These are phyloP conservation scores for Acer campestre DNA, from an alignment of 345 rosid genomes.

Conservation along the genomic window DNA sequence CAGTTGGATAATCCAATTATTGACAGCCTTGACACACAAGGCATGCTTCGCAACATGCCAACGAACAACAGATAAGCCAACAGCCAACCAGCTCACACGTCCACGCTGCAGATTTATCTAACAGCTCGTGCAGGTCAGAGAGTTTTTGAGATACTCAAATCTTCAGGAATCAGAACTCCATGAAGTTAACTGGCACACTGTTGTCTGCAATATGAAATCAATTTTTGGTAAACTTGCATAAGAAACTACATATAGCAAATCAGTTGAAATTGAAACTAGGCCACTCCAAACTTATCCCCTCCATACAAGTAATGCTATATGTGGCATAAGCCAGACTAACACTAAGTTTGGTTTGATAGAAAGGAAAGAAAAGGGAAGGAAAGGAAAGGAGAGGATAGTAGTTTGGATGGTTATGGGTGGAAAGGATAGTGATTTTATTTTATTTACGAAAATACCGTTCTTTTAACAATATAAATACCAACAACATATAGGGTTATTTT, in stretches of 20 bases:
- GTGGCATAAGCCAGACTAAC: not conserved
- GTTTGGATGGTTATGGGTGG: no score
- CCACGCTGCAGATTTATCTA: not conserved
- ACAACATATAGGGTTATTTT: no score
- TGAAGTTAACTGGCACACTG: slow-evolving; percentile 18
- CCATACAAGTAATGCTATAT: not conserved
- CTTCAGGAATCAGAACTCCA: slow-evolving; percentile 16
- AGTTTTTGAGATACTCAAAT: not conserved
- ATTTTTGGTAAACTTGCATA: not conserved
- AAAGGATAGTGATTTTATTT: no score
- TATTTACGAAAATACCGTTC: no score
- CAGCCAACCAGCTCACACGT: not conserved
- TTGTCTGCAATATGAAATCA: not conserved
- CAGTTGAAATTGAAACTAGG: not conserved
- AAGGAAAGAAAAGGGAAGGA: no score
- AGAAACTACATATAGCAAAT: not conserved
- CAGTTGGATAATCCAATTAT: not conserved
- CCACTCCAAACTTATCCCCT: not conserved
- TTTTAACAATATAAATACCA: no score
- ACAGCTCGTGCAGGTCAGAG: slow-evolving; percentile 17
- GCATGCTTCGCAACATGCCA: not conserved
- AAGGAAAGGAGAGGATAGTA: no score
- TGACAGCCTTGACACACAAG: not conserved
- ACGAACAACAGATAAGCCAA: slow-evolving; percentile 1
- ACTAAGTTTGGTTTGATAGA: no score